These are phyloP conservation scores for Articulospora tetracladia DNA, from an alignment of 495 filamentous ascomycete genomes.

Conservation along the genomic window DNA sequence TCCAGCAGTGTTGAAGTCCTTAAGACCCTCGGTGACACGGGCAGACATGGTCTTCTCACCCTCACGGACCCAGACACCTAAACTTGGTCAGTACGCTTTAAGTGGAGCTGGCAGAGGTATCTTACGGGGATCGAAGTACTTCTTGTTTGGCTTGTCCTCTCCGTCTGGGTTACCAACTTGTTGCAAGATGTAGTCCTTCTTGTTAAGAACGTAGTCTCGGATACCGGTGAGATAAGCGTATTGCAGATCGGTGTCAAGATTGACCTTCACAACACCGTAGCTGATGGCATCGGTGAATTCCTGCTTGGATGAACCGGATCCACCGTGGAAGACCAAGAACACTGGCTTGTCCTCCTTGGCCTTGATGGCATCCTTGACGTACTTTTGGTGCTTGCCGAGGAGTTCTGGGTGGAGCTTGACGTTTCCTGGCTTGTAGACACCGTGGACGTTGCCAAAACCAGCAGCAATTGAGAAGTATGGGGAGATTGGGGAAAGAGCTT, in stretches of 20 bases:
- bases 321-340: slow-evolving; percentile 99
- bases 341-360: slow-evolving; percentile 79
- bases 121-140: slow-evolving; percentile 77
- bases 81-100: neutral
- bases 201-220: slow-evolving; percentile 87
- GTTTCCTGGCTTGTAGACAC: slow-evolving; percentile 98
- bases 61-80: slow-evolving; percentile 76
- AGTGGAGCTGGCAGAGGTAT: neutral
- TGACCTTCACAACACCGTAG: slow-evolving; percentile 97
- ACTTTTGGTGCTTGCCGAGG: slow-evolving; percentile 88
- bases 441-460: slow-evolving; percentile 98
- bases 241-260: slow-evolving; percentile 87
- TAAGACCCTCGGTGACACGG: slow-evolving; percentile 73
- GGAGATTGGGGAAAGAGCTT: slow-evolving; percentile 73
- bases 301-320: slow-evolving; percentile 81
- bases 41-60: slow-evolving; percentile 95
- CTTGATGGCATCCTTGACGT: slow-evolving; percentile 59
- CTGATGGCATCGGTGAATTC: slow-evolving; percentile 85
- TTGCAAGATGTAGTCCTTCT: slow-evolving; percentile 87
- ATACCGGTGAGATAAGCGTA: slow-evolving; percentile 85
- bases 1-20: slow-evolving; percentile 87
- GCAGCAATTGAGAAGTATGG: slow-evolving; percentile 97
- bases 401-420: slow-evolving; percentile 93
- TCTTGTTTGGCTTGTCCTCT: slow-evolving; percentile 97
- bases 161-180: slow-evolving; percentile 95